Base-by-base conservation (phyloP, 805 yeast genomes). In the Monosporozyma solicola region DNA sequence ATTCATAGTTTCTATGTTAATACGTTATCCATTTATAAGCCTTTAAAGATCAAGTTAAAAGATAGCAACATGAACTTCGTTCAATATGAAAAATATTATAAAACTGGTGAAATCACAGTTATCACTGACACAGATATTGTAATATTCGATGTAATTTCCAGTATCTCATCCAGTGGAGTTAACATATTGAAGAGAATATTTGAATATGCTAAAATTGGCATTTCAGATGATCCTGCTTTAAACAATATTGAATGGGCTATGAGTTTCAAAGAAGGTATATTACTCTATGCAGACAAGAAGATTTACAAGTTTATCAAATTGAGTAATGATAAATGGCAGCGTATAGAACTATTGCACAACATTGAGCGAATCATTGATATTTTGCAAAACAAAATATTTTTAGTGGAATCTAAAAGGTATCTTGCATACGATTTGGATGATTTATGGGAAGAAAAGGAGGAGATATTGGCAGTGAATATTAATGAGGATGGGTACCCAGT, bases 311-410 rank as follows among this genome's bases (percentile, higher is more conserved):
- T 57, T 27, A 55, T 51, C 11, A 52, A 51, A 41, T 25, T 44
- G 5, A 55, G 55, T n/a, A 54, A 48, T 4, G 54, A 57, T 10
- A 54, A 54, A 24, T 60, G 66, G 63, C 54, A 55, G 33, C 55
- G 54, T 7, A 48, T 57, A 2, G 55, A 51, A 4, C 24, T 66
- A 13, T 47, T 62, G 15, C 53, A 53, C 11, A 56, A 61, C 24
- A 58, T 68, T 7, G 72, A 69, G 51, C 55, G 62, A 6, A 60
- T 67, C 2, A 46, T 68, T 9, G 71, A 67, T 51, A 51, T 66
- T 4, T 11, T 59, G 0, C 53, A 53, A 8, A 66, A 63, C 15
- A 59, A 59, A 5, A 54, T 68, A 15, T 62, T 54, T 25, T 29
- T 66, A 3, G 52, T 68, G 2, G 54, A 57, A 33, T 60, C 53